Percentiles rank a stretch among this genome's conserved stretches.
These are phyloP conservation scores for Solanum medicagineum DNA, from an alignment of 257 asterid genomes.

Conservation along the genomic window DNA sequence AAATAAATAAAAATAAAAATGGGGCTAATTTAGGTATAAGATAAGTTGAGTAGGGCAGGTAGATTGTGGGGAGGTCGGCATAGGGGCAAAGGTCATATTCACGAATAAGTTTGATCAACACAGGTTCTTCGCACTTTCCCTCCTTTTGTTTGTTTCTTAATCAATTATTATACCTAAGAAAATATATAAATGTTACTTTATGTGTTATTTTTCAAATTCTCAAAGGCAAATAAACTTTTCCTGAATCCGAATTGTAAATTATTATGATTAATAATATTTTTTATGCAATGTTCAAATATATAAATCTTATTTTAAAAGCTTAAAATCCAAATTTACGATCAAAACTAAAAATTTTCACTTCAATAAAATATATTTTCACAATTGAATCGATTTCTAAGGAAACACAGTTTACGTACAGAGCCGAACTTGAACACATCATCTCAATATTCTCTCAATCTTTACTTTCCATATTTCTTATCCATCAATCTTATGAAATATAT, in stretches of 20 bases:
- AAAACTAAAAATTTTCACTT: too few species aligned
- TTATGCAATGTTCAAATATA: too few species aligned
- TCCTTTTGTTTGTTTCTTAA: slow-evolving; percentile 41
- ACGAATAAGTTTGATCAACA: slow-evolving; percentile 44
- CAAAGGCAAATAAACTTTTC: too few species aligned
- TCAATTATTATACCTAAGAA: slow-evolving; percentile 6
- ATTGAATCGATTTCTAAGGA: background rate
- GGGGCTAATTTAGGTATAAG: background rate
- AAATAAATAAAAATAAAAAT: too few species aligned
- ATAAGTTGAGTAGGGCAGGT: background rate
- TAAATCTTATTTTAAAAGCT: too few species aligned
- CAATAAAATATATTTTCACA: background rate
- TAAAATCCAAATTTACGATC: too few species aligned
- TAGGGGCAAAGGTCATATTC: slow-evolving; percentile 11
- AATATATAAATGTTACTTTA: too few species aligned
- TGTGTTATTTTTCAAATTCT: too few species aligned
- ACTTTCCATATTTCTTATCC: background rate
- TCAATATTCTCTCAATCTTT: background rate
- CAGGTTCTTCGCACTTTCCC: slow-evolving; percentile 72
- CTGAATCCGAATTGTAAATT: too few species aligned
- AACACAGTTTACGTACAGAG: background rate
- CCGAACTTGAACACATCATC: background rate
- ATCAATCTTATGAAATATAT: background rate
- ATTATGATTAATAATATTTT: too few species aligned
- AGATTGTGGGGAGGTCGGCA: background rate